Evolutionary conservation across 192 early-diverging fungal species (phyloP), one percentile per base, ranked within the genome.

Genomic region (Gryganskiella cystojenkinii): DNA sequence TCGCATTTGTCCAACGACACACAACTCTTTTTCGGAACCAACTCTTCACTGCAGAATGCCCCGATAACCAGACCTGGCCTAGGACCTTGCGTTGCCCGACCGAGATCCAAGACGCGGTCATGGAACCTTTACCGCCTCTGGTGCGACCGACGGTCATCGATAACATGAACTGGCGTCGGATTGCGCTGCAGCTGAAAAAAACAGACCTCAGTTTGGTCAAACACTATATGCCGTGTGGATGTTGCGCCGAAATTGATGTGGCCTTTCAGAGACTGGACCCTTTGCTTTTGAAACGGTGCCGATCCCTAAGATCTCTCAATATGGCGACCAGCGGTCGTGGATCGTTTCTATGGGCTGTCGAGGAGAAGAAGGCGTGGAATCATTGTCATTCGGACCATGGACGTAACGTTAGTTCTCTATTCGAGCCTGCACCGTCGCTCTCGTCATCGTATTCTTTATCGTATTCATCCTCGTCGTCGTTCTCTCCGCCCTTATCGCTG

Each of bases 1-100:
- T 72, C 3, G 22, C 19, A 25, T 72, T 72, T 58, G 70, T 72
- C 3, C 19, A 55, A 28, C 9, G 13, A 6, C 70, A 72, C n/a
- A 64, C 47, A 13, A 8, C 15, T 0, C 30, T 24, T 11, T 72
- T 72, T 47, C 61, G 31, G 0, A 31, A 20, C 15, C 25, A 20
- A 3, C 47, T 72, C 9, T 24, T 5, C 0, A 28, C 46, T 3
- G 61, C 46, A 11, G 33, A 52, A n/a, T 69, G 67, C n/a, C 67
- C 67, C 28, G 45, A 60, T 15, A 30, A 69, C 8, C 13, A 44
- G 6, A 64, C 30, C 13, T 64, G 70, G 61, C 25, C 13, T 10
- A 0, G 42, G 15, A 27, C 3, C 20, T 9, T 34, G 15, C 55
- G 56, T 45, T 31, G 28, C 20, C 31, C 53, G 14, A 3, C 22